These are phyloP conservation scores for Epichloe gansuensis DNA, from an alignment of 2,329 filamentous ascomycete species.

Conservation along the genomic window DNA sequence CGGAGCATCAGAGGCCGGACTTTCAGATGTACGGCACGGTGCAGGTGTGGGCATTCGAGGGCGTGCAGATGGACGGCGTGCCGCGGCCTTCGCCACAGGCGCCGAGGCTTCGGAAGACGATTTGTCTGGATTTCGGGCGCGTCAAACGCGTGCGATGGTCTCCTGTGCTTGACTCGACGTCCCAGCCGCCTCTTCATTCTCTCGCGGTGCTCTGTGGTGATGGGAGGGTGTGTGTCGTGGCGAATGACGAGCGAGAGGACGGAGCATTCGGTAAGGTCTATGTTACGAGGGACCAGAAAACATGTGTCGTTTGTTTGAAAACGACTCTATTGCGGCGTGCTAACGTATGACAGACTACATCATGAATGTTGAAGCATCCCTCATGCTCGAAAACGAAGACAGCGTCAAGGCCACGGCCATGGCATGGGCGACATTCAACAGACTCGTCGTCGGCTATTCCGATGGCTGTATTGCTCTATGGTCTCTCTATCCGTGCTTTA, in stretches of 20 bases:
- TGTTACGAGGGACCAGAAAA: no score
- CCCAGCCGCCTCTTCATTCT: slow-evolving; percentile 32
- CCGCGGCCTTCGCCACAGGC: slow-evolving; percentile 20
- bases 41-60: slow-evolving; percentile 38
- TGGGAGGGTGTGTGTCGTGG: slow-evolving; percentile 36
- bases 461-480: slow-evolving; percentile 45
- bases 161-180: neutral
- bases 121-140: slow-evolving; percentile 39
- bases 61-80: slow-evolving; percentile 18
- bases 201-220: slow-evolving; percentile 39
- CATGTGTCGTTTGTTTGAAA: no score
- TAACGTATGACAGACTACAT: neutral
- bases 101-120: slow-evolving; percentile 28
- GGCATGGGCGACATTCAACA: slow-evolving; percentile 42
- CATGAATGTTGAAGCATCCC: slow-evolving; percentile 16
- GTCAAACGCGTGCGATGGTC: slow-evolving; percentile 37
- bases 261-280: slow-evolving; percentile 27
- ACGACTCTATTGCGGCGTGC: slow-evolving; percentile 6
- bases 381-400: slow-evolving; percentile 34
- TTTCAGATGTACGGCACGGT: slow-evolving; percentile 33
- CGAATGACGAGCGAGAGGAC: slow-evolving; percentile 15
- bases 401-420: slow-evolving; percentile 37
- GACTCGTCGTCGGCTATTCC: slow-evolving; percentile 40
- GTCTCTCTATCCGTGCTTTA: slow-evolving; percentile 36
- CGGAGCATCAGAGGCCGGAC: slow-evolving; percentile 22